Conservation (phyloP, 495 filamentous ascomycete species). For the Delitschia confertaspora region DNA sequence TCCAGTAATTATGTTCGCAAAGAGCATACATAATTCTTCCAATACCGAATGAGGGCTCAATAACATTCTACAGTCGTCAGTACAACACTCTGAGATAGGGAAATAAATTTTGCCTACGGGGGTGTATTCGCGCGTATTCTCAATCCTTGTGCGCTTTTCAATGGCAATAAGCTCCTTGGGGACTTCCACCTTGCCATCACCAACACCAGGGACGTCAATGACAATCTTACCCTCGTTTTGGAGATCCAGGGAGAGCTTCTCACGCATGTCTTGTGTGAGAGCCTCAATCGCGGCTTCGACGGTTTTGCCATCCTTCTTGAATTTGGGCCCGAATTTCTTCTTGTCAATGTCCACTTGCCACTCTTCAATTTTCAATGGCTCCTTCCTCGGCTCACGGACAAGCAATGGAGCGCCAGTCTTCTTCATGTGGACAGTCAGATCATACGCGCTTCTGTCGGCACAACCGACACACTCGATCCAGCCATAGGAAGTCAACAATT, state of each 20-base stretch:
- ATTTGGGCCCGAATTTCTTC: slow-evolving; percentile 72
- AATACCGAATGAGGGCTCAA: slow-evolving; percentile 80
- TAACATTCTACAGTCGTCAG: slow-evolving; percentile 36
- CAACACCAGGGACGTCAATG: slow-evolving; percentile 56
- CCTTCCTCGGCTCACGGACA: slow-evolving; percentile 57
- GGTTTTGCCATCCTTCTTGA: slow-evolving; percentile 70
- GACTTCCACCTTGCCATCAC: slow-evolving; percentile 58
- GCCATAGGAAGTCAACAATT: slow-evolving; percentile 67
- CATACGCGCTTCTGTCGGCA: slow-evolving; percentile 73
- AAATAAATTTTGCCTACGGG: slow-evolving; percentile 38
- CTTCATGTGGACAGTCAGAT: slow-evolving; percentile 69
- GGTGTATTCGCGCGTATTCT: slow-evolving; percentile 66
- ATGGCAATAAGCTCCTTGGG: slow-evolving; percentile 61
- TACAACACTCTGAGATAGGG: background rate
- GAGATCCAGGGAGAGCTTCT: slow-evolving; percentile 59
- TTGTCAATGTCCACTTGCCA: slow-evolving; percentile 70
- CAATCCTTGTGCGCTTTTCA: slow-evolving; percentile 58
- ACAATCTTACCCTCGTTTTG: slow-evolving; percentile 56
- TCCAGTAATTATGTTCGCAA: slow-evolving; percentile 76
- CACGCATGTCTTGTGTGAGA: slow-evolving; percentile 59
- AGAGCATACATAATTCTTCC: slow-evolving; percentile 40
- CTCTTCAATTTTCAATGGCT: slow-evolving; percentile 61
- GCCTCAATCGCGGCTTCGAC: slow-evolving; percentile 61
- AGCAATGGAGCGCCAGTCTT: slow-evolving; percentile 68
- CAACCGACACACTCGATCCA: slow-evolving; percentile 86